Evolutionary conservation across 2,329 filamentous ascomycete species (phyloP), one percentile per base, ranked within the genome.

Genomic region (Trichophyton verrucosum): DNA sequence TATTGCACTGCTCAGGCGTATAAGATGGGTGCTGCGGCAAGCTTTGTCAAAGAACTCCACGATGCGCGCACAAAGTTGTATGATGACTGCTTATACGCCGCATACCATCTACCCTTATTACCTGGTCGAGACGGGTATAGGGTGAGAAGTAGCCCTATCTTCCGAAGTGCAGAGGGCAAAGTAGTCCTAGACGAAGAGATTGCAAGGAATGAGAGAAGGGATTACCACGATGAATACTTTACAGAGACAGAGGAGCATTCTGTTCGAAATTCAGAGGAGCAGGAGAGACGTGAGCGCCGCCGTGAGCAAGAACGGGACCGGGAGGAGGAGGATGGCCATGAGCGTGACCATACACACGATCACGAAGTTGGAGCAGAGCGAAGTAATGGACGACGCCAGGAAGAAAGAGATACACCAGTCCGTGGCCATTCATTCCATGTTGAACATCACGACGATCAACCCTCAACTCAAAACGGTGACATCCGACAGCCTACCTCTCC

Each of bases 1-100:
- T 99, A 97, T 74, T 97, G 92, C 73, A 97, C 91, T 0, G 92
- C 94, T 0, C 89, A 96, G 73, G 89, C 88, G 6, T 97, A 91
- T 76, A 95, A 92, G 76, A 85, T 95, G 76, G 87, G 88, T 67
- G 83, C 86, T 27, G 90, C 91, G n/a, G 90, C 91, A 13, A 84
- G 89, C 38, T 99, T 99, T 71, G 79, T 96, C 63, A 87, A 88
- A 67, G 88, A 89, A 65, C 87, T 86, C 68, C 94, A 99, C 75
- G 86, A 88, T 36, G 92, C 91, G 0, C 87, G 91, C 75, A 95
- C 92, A 13, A 99, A 99, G 75, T 80, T 97, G 3, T 99, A 99
- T 74, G 94, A 99, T 73, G 94, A 99, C 73, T 99, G 94, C 70
- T 78, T 99, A 24, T 99, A 99, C 71, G 89, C 87, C 27, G 92